Evolutionary conservation across 768 basidiomycete species (phyloP).

Genomic region (Leccinum ochraceum): DNA sequence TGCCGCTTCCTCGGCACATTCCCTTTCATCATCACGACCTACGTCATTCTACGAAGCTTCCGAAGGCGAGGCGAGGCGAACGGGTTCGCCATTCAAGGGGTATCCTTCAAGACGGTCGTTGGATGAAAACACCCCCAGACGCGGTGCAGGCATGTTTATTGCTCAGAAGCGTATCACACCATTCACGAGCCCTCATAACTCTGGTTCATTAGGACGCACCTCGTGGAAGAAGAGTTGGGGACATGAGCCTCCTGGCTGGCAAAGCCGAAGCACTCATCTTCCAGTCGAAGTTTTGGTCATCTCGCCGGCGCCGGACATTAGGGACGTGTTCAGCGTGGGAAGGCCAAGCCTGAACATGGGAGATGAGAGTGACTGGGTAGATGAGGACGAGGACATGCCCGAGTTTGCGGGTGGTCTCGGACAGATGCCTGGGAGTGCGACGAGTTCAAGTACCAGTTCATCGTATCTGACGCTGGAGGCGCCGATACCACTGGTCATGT

Average conservation of each 20-base stretch:
- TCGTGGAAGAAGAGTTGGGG: constrained; percentile 94
- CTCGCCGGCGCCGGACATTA: constrained; percentile 52
- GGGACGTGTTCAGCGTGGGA: constrained; percentile 75
- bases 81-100: constrained; percentile 61
- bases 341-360: constrained; percentile 57
- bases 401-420: constrained; percentile 80
- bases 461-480: constrained; percentile 34
- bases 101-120: constrained; percentile 46
- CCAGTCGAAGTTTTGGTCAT: constrained; percentile 81
- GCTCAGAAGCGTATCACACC: constrained; percentile 82
- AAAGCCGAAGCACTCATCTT: constrained; percentile 58
- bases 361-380: constrained; percentile 88
- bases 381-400: constrained; percentile 76
- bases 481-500: constrained; percentile 42
- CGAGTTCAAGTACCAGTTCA: constrained; percentile 26
- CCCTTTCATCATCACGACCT: constrained; percentile 72
- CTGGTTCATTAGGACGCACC: constrained; percentile 56
- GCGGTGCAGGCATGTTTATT: constrained; percentile 60
- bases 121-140: constrained; percentile 47
- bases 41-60: constrained; percentile 77
- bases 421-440: constrained; percentile 43
- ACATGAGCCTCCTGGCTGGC: constrained; percentile 84
- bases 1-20: constrained; percentile 74
- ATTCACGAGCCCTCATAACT: constrained; percentile 57
- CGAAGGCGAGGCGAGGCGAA: constrained; percentile 65